Evolutionary conservation across 441 rosid species (phyloP), one percentile per base, ranked within the genome.

Genomic region (Breynia disticha): DNA sequence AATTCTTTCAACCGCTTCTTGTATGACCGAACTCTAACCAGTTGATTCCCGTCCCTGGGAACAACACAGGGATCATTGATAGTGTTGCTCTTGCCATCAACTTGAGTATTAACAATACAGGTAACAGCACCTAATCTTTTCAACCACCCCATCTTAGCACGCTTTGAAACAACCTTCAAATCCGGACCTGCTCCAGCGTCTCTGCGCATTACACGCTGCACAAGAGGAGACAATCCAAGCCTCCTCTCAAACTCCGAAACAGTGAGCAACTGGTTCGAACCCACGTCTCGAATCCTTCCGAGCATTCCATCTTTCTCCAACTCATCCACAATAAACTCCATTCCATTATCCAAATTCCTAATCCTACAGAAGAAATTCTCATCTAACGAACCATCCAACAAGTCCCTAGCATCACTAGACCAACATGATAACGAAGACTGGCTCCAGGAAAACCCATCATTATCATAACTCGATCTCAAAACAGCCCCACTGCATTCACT

Each of bases 1-100:
- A 89, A 71, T 70, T 89, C 93, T 78, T 79, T 86, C 21, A 72
- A 76, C 50, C 74, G 74, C 70, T 81, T 89, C 44, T 66, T 67
- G 43, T 61, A 58, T 19, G 79, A 70, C 46, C 72, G 72, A 60
- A 75, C 90, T 19, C 70, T 70, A 43, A 81, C 79, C 47, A 68
- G 76, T 61, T 55, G 72, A 72, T 70, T 63, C 60, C 63, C 61
- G 24, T 63, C 52, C 21, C 62, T 56, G 8, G 61, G 35, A 63
- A 46, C 37, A 20, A 48, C 39, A 37, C 46, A 42, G 10, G 46
- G 48, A 56, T 21, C 48, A 38, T 21, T 55, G 37, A 51, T 48
- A 18, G 51, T 39, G 46, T 19, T 45, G 20, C 24, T 32, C n/a
- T 46, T 66, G 47, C 71, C 69, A 62, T 62, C 70, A 50, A 50